Evolutionary conservation across 2,329 filamentous ascomycete genomes (phyloP), one percentile per base, ranked within the genome.

Genomic region (Elsinoe fawcettii): DNA sequence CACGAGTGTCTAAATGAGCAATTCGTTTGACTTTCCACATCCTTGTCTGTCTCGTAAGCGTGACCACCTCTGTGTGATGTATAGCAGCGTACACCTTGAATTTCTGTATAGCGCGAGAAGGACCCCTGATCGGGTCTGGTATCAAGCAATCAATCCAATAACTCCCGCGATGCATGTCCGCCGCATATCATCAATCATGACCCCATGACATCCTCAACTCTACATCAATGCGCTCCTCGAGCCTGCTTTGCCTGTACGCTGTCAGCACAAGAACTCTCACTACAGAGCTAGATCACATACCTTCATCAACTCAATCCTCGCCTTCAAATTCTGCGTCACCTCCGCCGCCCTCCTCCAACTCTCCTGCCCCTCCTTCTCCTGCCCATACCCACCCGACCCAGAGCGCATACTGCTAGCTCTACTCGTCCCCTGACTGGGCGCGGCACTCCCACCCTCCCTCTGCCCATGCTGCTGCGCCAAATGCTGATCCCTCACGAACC

Each of bases 291-390:
- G 14, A 12, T 6, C 5, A 37, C 34, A 37, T 66, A 80, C 83
- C 80, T 97, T 99, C 93, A 99, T 99, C 78, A 93, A 88, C 77
- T 97, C 93, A 71, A 99, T 99, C 70, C 93, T 84, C 55, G 92
- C 90, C 77, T 97, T 99, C 67, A 99, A 73, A 71, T 96, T 93
- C 72, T 91, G 96, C 56, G 93, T 99, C 58, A 99, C 93, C 75
- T 99, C 93, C 1, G 93, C 93, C 16, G 93, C 93, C 64, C 93
- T 80, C 75, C 91, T 95, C 93, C 93, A 99, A 70, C 91, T 97
- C 75, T 99, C 93, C 16, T 85, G 84, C 0, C 84, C 84, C 47
- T 84, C 81, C 27, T 43, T 22, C 34, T 36, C 36, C 32, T 53
- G 49, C 20, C 49, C 44, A 16, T 49, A 99, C 93, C 75, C 99